Percentiles rank a stretch among this genome's conserved stretches.
Conservation (phyloP, 2,329 filamentous ascomycete species). For the Pseudogymnoascus sp. region DNA sequence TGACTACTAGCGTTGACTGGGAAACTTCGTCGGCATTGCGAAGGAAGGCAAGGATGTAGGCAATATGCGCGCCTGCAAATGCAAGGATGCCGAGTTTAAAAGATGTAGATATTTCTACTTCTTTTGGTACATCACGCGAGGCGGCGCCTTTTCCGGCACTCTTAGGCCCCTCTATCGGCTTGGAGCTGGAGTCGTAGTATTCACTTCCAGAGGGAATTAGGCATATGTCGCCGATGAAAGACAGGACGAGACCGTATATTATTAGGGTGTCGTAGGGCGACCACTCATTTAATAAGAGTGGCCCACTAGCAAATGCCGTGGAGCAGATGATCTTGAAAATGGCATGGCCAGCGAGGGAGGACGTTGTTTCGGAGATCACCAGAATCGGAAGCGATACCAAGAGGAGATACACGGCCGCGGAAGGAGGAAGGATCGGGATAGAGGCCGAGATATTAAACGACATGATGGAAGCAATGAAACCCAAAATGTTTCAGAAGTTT, state of each 20-base stretch:
- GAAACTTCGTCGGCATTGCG: constrained; percentile 12
- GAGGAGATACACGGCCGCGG: constrained; percentile 19
- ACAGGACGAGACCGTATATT: constrained; percentile 23
- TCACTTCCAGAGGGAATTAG: constrained; percentile 24
- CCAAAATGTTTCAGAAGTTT: neutral
- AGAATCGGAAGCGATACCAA: constrained; percentile 23
- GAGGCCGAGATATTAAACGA: neutral
- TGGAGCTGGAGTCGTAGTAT: constrained; percentile 16
- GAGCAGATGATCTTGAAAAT: constrained; percentile 29
- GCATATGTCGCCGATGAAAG: constrained; percentile 24
- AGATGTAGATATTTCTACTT: constrained; percentile 18
- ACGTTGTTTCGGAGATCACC: constrained; percentile 23
- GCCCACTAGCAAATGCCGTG: constrained; percentile 23
- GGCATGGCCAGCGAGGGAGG: constrained; percentile 22
- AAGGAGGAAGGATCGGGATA: constrained; percentile 19
- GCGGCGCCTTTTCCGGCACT: neutral
- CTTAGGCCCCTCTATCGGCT: constrained; percentile 8
- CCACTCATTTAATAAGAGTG: constrained; percentile 21
- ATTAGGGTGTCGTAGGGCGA: constrained; percentile 20
- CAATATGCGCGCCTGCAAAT: constrained; percentile 26
- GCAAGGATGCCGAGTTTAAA: constrained; percentile 27
- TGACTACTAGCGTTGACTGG: constrained; percentile 10
- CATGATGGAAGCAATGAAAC: neutral
- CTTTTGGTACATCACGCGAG: neutral
- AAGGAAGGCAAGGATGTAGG: constrained; percentile 27